Evolutionary conservation across 2,329 filamentous ascomycete species (phyloP), one percentile per base, ranked within the genome.

Genomic region (Teratosphaeriaceae sp.): DNA sequence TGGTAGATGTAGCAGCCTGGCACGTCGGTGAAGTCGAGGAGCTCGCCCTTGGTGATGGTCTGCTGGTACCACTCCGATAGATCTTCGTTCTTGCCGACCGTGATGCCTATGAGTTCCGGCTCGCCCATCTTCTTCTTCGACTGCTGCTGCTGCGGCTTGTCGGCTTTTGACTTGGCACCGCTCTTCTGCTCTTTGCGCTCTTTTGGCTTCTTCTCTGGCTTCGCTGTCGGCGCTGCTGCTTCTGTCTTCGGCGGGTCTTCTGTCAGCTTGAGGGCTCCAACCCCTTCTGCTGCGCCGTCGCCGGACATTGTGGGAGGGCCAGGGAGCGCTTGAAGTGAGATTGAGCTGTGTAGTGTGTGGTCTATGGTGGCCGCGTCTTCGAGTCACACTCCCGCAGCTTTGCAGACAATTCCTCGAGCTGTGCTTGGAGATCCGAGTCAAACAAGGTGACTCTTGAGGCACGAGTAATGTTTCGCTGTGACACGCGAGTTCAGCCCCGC

Each of bases 11-110:
- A 97, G 72, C 94, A 96, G 38, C 89, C 87, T n/a, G 89, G 87
- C 49, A 97, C 90, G 70, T 95, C 85, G 61, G 96, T 97, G 78
- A 96, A 98, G 61, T 95, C 89, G 58, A 97, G 83, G 84, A 98
- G 86, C 65, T 96, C 88, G 57, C 88, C 87, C 78, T 98, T 98
- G 61, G 89, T 82, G 44, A 98, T 84, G 48, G 97, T 86, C 70
- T 98, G 90, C 70, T 95, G 88, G 69, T 98, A 98, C 92, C 92
- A 98, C 67, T 82, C 81, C 39, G 87, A 76, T 64, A 98, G 92
- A 69, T 97, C 88, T 37, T 85, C 83, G 38, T 83, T 74, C 69
- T 96, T 97, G 51, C 78, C 76, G 47, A 85, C 80, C 50, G 89
- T 92, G 59, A 96, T 95, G 52, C 89, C 89, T 57, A 92, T 94